Conservation (phyloP, 345 rosid genomes). For the Hibiscus mutabilis region DNA sequence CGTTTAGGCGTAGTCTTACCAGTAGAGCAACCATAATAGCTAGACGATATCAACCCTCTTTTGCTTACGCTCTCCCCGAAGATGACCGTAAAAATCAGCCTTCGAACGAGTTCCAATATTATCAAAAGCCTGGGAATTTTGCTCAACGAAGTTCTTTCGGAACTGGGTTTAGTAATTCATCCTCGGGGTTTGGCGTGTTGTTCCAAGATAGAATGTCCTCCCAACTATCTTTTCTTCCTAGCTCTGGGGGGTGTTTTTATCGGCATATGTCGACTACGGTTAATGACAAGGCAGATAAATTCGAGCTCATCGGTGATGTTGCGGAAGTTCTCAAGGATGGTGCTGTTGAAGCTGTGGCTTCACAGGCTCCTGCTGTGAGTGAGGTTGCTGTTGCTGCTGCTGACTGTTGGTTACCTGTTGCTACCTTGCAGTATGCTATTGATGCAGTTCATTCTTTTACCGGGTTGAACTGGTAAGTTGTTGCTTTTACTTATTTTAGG, state of each 20-base stretch:
- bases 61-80: slow-evolving; percentile 30
- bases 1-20: slow-evolving; percentile 43
- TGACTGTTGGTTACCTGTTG: slow-evolving; percentile 57
- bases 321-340: slow-evolving; percentile 47
- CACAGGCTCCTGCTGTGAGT: slow-evolving; percentile 46
- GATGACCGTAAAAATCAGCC: slow-evolving; percentile 31
- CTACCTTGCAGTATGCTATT: slow-evolving; percentile 58
- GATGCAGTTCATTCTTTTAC: slow-evolving; percentile 54
- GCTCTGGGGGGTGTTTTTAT: slow-evolving; percentile 28
- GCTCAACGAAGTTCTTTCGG: slow-evolving; percentile 32
- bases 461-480: slow-evolving; percentile 54
- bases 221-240: slow-evolving; percentile 22
- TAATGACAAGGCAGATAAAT: slow-evolving; percentile 37
- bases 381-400: slow-evolving; percentile 73
- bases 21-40: slow-evolving; percentile 35
- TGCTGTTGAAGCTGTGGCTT: slow-evolving; percentile 36
- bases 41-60: slow-evolving; percentile 28
- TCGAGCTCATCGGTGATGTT: slow-evolving; percentile 38
- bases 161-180: slow-evolving; percentile 19
- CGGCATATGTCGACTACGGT: slow-evolving; percentile 56
- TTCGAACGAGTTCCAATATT: slow-evolving; percentile 19
- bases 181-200: slow-evolving; percentile 6
- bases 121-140: slow-evolving; percentile 23
- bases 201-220: slow-evolving; percentile 23
- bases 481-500: neutral